These are phyloP conservation scores for Carex parvula DNA, from an alignment of 176 grass and related monocot species.

Conservation along the genomic window DNA sequence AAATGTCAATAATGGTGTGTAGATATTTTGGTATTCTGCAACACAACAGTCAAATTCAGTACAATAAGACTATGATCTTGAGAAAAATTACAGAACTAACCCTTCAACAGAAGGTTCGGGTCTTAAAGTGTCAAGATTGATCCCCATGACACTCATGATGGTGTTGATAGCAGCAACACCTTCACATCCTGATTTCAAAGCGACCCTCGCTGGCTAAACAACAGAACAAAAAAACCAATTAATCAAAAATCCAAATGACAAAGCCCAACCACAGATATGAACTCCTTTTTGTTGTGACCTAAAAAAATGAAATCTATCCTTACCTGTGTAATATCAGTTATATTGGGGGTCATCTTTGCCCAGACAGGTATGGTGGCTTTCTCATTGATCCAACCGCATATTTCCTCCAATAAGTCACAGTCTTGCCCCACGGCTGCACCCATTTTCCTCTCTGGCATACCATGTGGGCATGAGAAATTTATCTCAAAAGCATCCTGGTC, in stretches of 20 bases:
- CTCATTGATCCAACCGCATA: slow-evolving; percentile 97
- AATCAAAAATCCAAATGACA: neutral
- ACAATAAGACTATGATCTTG: neutral
- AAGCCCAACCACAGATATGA: neutral
- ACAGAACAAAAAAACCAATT: slow-evolving; percentile 5
- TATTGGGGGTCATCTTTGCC: slow-evolving; percentile 99
- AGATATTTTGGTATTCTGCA: neutral
- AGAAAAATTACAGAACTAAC: slow-evolving; percentile 40
- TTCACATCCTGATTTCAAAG: slow-evolving; percentile 87
- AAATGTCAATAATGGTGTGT: neutral
- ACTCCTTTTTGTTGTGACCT: neutral
- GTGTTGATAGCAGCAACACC: slow-evolving; percentile 94
- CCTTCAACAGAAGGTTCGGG: slow-evolving; percentile 92
- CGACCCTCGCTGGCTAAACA: slow-evolving; percentile 75
- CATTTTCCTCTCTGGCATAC: slow-evolving; percentile 99
- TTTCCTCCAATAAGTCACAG: slow-evolving; percentile 72
- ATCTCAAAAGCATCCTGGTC: slow-evolving; percentile 88
- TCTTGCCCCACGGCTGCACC: slow-evolving; percentile 97
- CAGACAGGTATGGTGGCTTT: slow-evolving; percentile 97
- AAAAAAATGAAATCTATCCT: slow-evolving; percentile 5
- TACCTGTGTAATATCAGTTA: slow-evolving; percentile 93
- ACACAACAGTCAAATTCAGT: neutral
- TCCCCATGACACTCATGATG: slow-evolving; percentile 99
- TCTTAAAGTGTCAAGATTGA: slow-evolving; percentile 78
- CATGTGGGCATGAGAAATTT: slow-evolving; percentile 99